Evolutionary conservation across 2,329 filamentous ascomycete species (phyloP).

Genomic region (Pleurostoma richardsiae): DNA sequence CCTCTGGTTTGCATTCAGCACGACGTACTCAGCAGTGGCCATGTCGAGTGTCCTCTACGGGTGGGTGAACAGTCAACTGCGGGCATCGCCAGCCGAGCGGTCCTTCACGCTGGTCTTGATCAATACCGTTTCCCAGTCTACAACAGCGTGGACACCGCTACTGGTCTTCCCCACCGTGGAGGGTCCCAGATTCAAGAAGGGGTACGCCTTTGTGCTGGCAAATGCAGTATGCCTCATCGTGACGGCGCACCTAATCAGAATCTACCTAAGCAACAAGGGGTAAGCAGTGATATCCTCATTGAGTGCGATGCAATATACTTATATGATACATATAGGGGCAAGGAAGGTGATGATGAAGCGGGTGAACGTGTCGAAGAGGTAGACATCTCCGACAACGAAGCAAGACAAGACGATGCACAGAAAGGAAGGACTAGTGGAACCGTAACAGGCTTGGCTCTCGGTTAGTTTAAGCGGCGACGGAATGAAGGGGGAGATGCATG

Average conservation of each 20-base stretch:
- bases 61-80: slow-evolving; percentile 47
- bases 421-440: no score
- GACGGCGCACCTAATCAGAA: slow-evolving; percentile 1
- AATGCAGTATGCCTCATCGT: slow-evolving; percentile 2
- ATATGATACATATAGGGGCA: no score
- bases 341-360: no score
- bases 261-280: slow-evolving; percentile 1
- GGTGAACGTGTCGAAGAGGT: no score
- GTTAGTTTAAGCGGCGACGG: no score
- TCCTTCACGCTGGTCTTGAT: slow-evolving; percentile 45
- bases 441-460: no score
- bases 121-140: slow-evolving; percentile 46
- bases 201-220: slow-evolving; percentile 29
- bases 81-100: slow-evolving; percentile 38
- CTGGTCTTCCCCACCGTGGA: slow-evolving; percentile 43
- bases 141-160: slow-evolving; percentile 50
- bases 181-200: slow-evolving; percentile 34
- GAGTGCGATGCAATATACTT: no score
- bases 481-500: no score
- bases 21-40: slow-evolving; percentile 41
- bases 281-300: background rate
- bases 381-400: no score
- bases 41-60: slow-evolving; percentile 51
- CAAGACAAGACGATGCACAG: no score
- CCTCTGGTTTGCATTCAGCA: slow-evolving; percentile 47